Evolutionary conservation across 2,329 filamentous ascomycete genomes (phyloP).

Genomic region (Exophiala dermatitidis): DNA sequence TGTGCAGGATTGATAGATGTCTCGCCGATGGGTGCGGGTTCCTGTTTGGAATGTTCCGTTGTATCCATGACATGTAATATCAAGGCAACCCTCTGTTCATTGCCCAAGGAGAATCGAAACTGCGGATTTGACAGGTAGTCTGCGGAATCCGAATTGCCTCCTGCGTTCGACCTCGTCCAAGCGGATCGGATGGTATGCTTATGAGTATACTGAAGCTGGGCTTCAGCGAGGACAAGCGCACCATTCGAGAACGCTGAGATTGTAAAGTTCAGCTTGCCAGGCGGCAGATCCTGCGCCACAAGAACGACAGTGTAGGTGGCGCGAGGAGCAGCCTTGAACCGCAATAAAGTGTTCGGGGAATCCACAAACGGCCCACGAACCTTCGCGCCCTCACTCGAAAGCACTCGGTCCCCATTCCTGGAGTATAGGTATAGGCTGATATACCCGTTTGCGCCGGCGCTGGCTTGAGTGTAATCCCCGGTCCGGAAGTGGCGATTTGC

Average conservation of each 20-base stretch:
- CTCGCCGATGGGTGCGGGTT: too few relatives aligned
- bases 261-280: slow-evolving; percentile 73
- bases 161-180: slow-evolving; percentile 75
- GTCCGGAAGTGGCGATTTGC: slow-evolving; percentile 79
- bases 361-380: slow-evolving; percentile 83
- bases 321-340: slow-evolving; percentile 54
- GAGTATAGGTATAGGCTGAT: slow-evolving; percentile 82
- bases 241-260: slow-evolving; percentile 70
- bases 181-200: slow-evolving; percentile 53
- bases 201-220: slow-evolving; percentile 53
- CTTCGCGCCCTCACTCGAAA: slow-evolving; percentile 63
- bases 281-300: slow-evolving; percentile 69
- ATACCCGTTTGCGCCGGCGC: slow-evolving; percentile 59
- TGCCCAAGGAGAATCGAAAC: slow-evolving; percentile 54
- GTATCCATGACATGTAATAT: slow-evolving; percentile 33
- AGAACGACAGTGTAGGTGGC: slow-evolving; percentile 58
- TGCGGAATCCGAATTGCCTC: slow-evolving; percentile 70
- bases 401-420: slow-evolving; percentile 61
- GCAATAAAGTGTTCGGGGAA: slow-evolving; percentile 82
- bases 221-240: slow-evolving; percentile 55
- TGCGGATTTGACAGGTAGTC: slow-evolving; percentile 84
- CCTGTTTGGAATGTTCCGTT: background rate
- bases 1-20: slow-evolving; percentile 42
- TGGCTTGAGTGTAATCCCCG: slow-evolving; percentile 49
- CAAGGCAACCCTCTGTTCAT: slow-evolving; percentile 33